Evolutionary conservation across 257 asterid genomes (phyloP), one percentile per base, ranked within the genome.

Genomic region (Gynochthodes officinalis): DNA sequence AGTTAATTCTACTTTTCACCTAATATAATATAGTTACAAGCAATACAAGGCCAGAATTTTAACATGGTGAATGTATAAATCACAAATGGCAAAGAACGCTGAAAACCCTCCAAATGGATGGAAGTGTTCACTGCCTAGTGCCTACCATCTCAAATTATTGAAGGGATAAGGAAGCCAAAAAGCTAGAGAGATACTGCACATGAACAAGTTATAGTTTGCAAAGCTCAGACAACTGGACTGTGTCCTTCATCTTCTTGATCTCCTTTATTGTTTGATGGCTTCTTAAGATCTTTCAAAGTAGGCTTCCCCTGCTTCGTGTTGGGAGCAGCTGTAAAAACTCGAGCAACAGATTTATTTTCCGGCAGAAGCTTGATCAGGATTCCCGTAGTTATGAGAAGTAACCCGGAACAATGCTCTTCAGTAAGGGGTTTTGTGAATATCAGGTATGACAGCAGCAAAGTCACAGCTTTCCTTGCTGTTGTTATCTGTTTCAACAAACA

Each of bases 381-480:
- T 44, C 95, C 96, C 93, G 86, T 88, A 43, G 88, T 72, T 61
- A 91, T 86, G 50, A 91, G 85, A 46, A 91, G 73, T 75, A 91
- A 73, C 0, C 97, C 95, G 0, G 93, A 84, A 54, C 90, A 87
- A 58, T 91, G 97, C 69, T 91, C 93, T 72, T 85, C 90, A 0
- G 96, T 91, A 8, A 91, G 89, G 2, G 96, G 96, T 80, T 91
- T 91, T 11, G 97, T 89, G 63, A 91, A 91, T 60, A 89, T 84
- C 25, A 91, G 32, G 81, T 86, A 91, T 18, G 96, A 91, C 70
- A 89, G 76, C 78, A 91, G 65, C 83, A 91, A 75, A n/a, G 96
- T 91, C n/a, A 89, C 97, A 0, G 93, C 97, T 82, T 91, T 91
- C 78, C 96, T 83, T 33, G 97, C 97, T 21, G 97, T 91, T 42